phyloP scores from a whole-genome alignment of 2,329 filamentous ascomycete genomes.

The Aspergillus sp. region DNA sequence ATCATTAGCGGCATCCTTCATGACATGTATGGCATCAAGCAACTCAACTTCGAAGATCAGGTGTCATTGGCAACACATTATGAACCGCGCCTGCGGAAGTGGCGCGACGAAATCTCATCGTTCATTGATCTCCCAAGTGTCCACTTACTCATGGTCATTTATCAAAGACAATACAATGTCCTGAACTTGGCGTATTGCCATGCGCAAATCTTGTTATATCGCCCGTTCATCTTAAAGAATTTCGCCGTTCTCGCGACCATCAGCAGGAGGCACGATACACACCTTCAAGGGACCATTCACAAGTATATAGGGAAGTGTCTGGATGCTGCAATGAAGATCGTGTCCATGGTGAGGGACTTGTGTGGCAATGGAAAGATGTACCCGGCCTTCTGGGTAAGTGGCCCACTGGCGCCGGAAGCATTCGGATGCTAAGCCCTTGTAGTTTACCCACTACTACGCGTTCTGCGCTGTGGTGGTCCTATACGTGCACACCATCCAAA shows the following conservation, averaged over 20 bases:
- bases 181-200: constrained; percentile 37
- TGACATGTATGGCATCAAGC: constrained; percentile 39
- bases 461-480: constrained; percentile 48
- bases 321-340: constrained; percentile 41
- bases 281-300: constrained; percentile 3
- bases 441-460: constrained; percentile 42
- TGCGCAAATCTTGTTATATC: constrained; percentile 32
- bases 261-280: constrained; percentile 16
- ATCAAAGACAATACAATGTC: constrained; percentile 43
- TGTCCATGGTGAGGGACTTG: constrained; percentile 40
- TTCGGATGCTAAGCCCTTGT: background rate
- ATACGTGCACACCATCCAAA: constrained; percentile 47
- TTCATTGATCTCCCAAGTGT: constrained; percentile 32
- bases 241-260: constrained; percentile 12
- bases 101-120: constrained; percentile 46
- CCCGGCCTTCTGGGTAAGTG: constrained; percentile 42
- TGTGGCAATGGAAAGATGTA: constrained; percentile 37
- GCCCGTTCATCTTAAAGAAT: constrained; percentile 33
- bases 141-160: constrained; percentile 43
- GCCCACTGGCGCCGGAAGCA: constrained; percentile 25
- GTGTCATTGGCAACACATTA: constrained; percentile 42
- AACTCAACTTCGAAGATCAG: constrained; percentile 11
- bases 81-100: constrained; percentile 42
- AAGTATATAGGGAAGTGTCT: constrained; percentile 34
- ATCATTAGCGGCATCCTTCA: constrained; percentile 46